Evolutionary conservation across 306 rosid species (phyloP).

Genomic region (Pyrus betulifolia): DNA sequence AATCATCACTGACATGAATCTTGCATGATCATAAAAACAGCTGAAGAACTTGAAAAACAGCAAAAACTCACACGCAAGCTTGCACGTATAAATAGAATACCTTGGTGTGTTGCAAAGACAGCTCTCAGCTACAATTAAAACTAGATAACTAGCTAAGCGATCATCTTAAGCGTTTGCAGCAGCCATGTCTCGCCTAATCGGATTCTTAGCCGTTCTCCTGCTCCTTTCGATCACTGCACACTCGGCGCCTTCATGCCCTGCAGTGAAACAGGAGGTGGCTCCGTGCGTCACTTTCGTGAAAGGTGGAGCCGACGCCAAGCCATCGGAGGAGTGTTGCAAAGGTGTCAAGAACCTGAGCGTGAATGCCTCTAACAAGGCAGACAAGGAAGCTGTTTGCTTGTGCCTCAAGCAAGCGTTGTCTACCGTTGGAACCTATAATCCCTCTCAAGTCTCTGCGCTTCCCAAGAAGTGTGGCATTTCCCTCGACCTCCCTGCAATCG

Average conservation of each 20-base stretch:
- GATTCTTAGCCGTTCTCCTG: conserved; percentile 5
- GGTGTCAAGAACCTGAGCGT: conserved; percentile 6
- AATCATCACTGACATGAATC: not conserved
- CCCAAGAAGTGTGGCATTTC: conserved; percentile 17
- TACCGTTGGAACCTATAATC: not conserved
- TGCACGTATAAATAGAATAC: not conserved
- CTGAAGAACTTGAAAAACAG: not conserved
- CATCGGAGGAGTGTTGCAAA: conserved; percentile 16
- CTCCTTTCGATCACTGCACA: not conserved
- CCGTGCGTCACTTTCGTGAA: conserved; percentile 3
- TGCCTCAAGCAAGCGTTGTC: conserved; percentile 13
- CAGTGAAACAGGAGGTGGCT: not conserved
- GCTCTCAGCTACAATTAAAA: not conserved
- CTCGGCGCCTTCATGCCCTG: conserved; percentile 1
- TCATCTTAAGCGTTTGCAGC: not conserved
- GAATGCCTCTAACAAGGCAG: not conserved
- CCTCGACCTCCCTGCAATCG: conserved; percentile 17
- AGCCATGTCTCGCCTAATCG: conserved; percentile 5
- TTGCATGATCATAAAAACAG: not conserved
- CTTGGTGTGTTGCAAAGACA: not conserved
- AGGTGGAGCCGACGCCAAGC: not conserved
- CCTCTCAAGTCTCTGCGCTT: conserved; percentile 1
- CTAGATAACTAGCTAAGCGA: not conserved
- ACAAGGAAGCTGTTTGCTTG: conserved; percentile 12
- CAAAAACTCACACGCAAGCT: not conserved